These are phyloP conservation scores for Prunus kanzakura DNA, from an alignment of 306 rosid species.

Conservation along the genomic window DNA sequence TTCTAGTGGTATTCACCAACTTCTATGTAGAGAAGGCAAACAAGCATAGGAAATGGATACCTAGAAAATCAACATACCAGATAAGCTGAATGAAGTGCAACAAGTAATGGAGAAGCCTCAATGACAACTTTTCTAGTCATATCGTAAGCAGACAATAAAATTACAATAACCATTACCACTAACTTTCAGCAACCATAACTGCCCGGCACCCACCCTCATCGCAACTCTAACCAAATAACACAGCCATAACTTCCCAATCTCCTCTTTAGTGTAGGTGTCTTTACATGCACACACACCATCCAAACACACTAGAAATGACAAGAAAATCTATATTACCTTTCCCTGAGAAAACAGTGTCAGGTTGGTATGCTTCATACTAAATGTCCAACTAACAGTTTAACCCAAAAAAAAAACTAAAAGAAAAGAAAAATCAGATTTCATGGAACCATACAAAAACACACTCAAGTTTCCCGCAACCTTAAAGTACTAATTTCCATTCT, in stretches of 20 bases:
- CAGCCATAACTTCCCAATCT: neutral
- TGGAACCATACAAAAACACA: neutral
- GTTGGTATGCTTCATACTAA: neutral
- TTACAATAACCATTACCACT: neutral
- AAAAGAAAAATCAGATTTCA: neutral
- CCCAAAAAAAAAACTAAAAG: neutral
- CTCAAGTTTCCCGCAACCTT: neutral
- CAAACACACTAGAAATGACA: neutral
- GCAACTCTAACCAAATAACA: neutral
- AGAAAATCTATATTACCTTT: neutral
- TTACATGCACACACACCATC: neutral
- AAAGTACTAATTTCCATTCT: neutral
- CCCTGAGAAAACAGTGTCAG: neutral
- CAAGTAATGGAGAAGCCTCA: neutral
- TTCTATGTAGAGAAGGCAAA: neutral
- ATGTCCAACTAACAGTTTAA: neutral
- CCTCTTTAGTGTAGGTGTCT: neutral
- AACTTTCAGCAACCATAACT: slow-evolving; percentile 5
- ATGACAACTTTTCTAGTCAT: neutral
- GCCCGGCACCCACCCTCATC: neutral
- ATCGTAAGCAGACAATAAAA: neutral
- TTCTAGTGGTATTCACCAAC: slow-evolving; percentile 10
- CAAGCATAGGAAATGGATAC: slow-evolving; percentile 19
- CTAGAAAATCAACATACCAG: slow-evolving; percentile 2
- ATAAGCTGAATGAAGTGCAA: slow-evolving; percentile 5